phyloP scores from a whole-genome alignment of 1,284 basidiomycete genomes.

The Gymnopus androsaceus region DNA sequence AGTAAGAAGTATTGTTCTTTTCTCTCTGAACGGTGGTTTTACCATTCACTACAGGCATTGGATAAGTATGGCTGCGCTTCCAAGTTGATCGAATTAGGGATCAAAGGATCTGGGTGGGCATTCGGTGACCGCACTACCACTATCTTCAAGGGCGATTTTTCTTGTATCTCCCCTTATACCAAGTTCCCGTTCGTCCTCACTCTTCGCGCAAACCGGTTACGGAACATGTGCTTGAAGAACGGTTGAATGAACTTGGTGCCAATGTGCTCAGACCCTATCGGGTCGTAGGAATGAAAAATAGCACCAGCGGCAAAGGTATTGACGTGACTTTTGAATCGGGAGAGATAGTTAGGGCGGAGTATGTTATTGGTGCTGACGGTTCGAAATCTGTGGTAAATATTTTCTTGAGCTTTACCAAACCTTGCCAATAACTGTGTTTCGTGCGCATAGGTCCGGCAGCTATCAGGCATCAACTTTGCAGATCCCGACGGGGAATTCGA shows the following conservation, averaged over 20 bases:
- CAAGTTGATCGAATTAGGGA: too few relatives aligned
- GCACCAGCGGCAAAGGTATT: conserved; percentile 26
- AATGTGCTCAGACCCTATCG: conserved; percentile 37
- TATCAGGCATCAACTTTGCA: conserved; percentile 29
- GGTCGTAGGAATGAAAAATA: conserved; percentile 30
- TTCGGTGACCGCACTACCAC: too few relatives aligned
- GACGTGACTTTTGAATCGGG: conserved; percentile 55
- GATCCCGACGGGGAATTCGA: conserved; percentile 27
- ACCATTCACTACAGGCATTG: too few relatives aligned
- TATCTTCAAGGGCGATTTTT: too few relatives aligned
- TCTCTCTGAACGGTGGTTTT: too few relatives aligned
- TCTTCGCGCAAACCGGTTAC: conserved; percentile 52
- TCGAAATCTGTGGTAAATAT: conserved; percentile 49
- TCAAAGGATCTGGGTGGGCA: too few relatives aligned
- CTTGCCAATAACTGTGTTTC: background rate
- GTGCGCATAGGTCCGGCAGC: conserved; percentile 32
- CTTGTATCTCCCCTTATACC: conserved; percentile 42
- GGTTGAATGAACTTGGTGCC: conserved; percentile 35
- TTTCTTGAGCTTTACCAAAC: too few relatives aligned
- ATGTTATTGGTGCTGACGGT: conserved; percentile 62
- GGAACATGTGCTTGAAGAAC: conserved; percentile 42
- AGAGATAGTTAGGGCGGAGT: conserved; percentile 46
- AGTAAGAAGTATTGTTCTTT: too few relatives aligned
- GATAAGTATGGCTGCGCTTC: too few relatives aligned
- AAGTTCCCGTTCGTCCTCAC: conserved; percentile 45